A percentile compares a stretch with the other conserved stretches of the same genome.
Evolutionary conservation across 192 early-diverging fungal genomes (phyloP).

Genomic region (Backusella parvicylindrica): DNA sequence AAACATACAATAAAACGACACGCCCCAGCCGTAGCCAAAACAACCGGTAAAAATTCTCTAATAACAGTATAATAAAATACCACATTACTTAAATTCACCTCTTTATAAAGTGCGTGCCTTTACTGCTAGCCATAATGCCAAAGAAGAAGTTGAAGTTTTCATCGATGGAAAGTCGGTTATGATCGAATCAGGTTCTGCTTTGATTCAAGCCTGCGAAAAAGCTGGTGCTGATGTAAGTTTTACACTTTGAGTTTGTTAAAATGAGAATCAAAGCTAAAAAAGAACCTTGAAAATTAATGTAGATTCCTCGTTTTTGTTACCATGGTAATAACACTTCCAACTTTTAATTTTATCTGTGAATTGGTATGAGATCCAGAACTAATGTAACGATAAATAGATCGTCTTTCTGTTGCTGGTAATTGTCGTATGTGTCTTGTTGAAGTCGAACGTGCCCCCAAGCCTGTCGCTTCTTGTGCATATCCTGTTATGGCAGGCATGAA

Average conservation of each 20-base stretch:
- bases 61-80: not conserved
- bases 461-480: conserved; percentile 94
- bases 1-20: conserved; percentile 18
- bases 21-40: conserved; percentile 14
- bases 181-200: conserved; percentile 89
- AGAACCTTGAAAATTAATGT: not conserved
- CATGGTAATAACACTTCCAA: conserved; percentile 29
- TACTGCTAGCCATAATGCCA: conserved; percentile 37
- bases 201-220: conserved; percentile 97
- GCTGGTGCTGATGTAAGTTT: conserved; percentile 69
- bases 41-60: conserved; percentile 13
- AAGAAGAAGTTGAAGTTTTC: conserved; percentile 79
- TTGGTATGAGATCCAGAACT: not conserved
- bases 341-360: not conserved
- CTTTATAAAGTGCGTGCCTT: conserved; percentile 31
- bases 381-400: conserved; percentile 57
- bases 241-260: not conserved
- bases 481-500: conserved; percentile 97
- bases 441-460: conserved; percentile 93
- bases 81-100: not conserved
- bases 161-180: conserved; percentile 86
- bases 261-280: not conserved
- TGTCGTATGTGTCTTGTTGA: conserved; percentile 99
- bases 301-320: conserved; percentile 74
- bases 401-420: conserved; percentile 95